These are phyloP conservation scores for Penstemon barbatus DNA, from an alignment of 257 asterid genomes.

Conservation along the genomic window DNA sequence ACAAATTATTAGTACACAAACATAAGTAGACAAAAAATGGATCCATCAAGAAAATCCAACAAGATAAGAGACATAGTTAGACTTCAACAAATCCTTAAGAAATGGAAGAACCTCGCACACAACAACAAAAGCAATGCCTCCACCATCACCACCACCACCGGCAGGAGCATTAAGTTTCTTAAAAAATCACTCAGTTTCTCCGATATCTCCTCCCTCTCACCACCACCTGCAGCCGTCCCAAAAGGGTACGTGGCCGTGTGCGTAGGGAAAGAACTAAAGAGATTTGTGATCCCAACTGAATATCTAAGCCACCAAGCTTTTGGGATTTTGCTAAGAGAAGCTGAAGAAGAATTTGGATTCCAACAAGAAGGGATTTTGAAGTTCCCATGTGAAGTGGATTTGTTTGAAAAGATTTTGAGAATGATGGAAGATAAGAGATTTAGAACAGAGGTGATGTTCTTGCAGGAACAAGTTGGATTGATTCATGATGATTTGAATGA, in stretches of 20 bases:
- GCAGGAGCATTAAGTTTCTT: conserved; percentile 63
- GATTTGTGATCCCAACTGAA: conserved; percentile 69
- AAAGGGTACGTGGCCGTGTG: conserved; percentile 78
- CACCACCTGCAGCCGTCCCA: conserved; percentile 38
- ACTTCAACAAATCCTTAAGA: conserved; percentile 83
- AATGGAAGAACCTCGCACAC: conserved; percentile 73
- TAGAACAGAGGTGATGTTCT: conserved; percentile 27
- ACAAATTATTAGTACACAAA: not conserved
- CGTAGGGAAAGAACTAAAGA: conserved; percentile 61
- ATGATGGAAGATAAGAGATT: conserved; percentile 48
- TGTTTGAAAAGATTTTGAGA: conserved; percentile 57
- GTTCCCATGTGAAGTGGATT: conserved; percentile 65
- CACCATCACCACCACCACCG: not conserved
- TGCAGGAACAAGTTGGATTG: conserved; percentile 25
- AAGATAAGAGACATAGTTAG: conserved; percentile 82
- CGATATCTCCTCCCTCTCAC: conserved; percentile 35
- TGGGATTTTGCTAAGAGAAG: conserved; percentile 60
- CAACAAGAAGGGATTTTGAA: conserved; percentile 75
- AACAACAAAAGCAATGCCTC: conserved; percentile 20
- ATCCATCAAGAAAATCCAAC: conserved; percentile 57
- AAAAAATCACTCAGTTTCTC: conserved; percentile 82
- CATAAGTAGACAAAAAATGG: conserved; percentile 28
- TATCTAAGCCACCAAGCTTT: conserved; percentile 63
- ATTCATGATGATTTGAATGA: conserved; percentile 10
- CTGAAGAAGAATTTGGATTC: conserved; percentile 87